Conservation (phyloP, 1,139 yeast species). For the Groenewaldozyma auringiensis region DNA sequence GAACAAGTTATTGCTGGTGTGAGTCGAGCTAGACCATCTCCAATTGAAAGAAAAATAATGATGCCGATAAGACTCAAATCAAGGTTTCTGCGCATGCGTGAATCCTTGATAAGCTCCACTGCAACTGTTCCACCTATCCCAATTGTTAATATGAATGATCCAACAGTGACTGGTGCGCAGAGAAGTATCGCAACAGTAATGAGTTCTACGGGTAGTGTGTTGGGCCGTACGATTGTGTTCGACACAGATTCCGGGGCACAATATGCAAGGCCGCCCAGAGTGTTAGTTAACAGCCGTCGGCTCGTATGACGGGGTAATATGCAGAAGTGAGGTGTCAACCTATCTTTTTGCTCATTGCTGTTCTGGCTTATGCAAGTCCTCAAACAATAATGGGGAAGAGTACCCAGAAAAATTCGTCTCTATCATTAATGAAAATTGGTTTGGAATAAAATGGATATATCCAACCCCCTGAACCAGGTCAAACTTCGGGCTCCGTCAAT, state of each 20-base stretch:
- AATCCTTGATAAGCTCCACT: conserved; percentile 30
- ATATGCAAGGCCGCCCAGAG: conserved; percentile 29
- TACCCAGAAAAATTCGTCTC: too few relatives aligned
- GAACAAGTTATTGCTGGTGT: conserved; percentile 85
- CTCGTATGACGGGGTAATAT: too few relatives aligned
- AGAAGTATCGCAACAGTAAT: conserved; percentile 23
- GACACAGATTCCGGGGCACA: conserved; percentile 26
- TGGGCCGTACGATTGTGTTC: conserved; percentile 31
- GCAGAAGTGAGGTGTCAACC: too few relatives aligned
- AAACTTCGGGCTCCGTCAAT: too few relatives aligned
- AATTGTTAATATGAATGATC: conserved; percentile 6
- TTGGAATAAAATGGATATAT: too few relatives aligned
- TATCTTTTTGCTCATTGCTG: too few relatives aligned
- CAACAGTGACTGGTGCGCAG: conserved; percentile 5
- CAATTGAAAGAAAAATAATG: conserved; percentile 66
- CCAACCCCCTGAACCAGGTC: too few relatives aligned
- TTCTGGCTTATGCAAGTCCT: too few relatives aligned
- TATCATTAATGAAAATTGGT: too few relatives aligned
- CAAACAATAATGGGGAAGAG: too few relatives aligned
- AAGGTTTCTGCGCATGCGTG: conserved; percentile 66
- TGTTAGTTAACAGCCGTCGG: conserved; percentile 23
- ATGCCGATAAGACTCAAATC: conserved; percentile 65
- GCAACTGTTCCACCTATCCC: conserved; percentile 22
- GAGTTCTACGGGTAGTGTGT: conserved; percentile 29
- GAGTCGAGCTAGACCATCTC: conserved; percentile 67